phyloP scores from a whole-genome alignment of 1,284 basidiomycete genomes.

The Rhodofomes roseus region DNA sequence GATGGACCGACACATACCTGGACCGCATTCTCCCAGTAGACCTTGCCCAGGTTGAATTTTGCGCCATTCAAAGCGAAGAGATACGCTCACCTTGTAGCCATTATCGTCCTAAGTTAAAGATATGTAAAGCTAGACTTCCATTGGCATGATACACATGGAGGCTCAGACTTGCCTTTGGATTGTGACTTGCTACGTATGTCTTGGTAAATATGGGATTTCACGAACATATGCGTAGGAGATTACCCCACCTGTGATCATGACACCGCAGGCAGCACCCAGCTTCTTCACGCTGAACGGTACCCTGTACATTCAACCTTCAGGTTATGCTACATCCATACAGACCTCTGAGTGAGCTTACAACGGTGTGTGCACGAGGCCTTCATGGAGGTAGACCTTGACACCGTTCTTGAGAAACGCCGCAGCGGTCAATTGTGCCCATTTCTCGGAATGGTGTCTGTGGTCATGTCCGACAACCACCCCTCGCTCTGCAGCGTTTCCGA shows the following conservation, averaged over 20 bases:
- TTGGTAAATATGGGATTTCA: neutral
- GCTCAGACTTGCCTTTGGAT: constrained; percentile 61
- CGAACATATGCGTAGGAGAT: neutral
- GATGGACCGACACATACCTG: constrained; percentile 44
- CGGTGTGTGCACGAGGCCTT: constrained; percentile 75
- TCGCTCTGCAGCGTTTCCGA: constrained; percentile 47
- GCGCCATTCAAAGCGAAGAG: neutral
- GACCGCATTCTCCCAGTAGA: constrained; percentile 84
- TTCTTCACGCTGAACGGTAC: constrained; percentile 75
- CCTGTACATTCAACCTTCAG: constrained; percentile 30
- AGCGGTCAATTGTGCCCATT: constrained; percentile 75
- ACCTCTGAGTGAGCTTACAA: constrained; percentile 50
- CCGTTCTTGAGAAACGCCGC: constrained; percentile 60
- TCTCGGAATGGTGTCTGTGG: constrained; percentile 73
- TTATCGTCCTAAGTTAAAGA: constrained; percentile 62
- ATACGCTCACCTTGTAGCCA: constrained; percentile 69
- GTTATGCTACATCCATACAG: neutral
- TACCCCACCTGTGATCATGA: constrained; percentile 85
- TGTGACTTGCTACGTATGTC: constrained; percentile 62
- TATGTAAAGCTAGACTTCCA: neutral
- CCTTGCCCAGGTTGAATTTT: constrained; percentile 35
- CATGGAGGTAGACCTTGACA: constrained; percentile 68
- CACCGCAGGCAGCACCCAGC: constrained; percentile 69
- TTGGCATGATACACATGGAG: neutral
- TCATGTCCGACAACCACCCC: constrained; percentile 83